Percentiles rank a stretch among this genome's conserved stretches.
These are phyloP conservation scores for Daldinia grandis DNA, from an alignment of 495 filamentous ascomycete species.

Conservation along the genomic window DNA sequence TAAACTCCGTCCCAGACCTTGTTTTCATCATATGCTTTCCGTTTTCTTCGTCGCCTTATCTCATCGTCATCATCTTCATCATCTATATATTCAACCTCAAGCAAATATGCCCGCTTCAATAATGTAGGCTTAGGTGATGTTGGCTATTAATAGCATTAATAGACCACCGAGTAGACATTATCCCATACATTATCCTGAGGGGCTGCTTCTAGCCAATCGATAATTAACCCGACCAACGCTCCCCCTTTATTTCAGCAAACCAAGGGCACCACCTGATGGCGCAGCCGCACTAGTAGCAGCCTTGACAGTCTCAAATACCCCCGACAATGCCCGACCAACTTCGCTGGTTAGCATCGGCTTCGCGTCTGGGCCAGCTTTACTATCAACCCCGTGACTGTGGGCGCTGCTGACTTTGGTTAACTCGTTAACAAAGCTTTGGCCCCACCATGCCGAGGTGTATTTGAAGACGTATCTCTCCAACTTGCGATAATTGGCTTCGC, in stretches of 20 bases:
- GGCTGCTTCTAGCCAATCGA: background rate
- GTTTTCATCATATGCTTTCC: slow-evolving; percentile 24
- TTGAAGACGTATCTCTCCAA: slow-evolving; percentile 85
- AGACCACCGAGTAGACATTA: background rate
- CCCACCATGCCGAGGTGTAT: slow-evolving; percentile 97
- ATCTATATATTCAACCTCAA: slow-evolving; percentile 4
- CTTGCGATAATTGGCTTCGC: slow-evolving; percentile 81
- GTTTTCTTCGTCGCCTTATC: background rate
- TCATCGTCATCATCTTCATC: slow-evolving; percentile 11
- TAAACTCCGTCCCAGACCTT: slow-evolving; percentile 28
- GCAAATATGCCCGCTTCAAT: slow-evolving; percentile 1
- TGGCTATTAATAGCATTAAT: background rate
- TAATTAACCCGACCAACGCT: background rate
- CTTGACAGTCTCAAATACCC: slow-evolving; percentile 46
- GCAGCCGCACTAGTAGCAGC: slow-evolving; percentile 44
- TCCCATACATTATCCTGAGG: background rate
- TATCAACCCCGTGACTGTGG: slow-evolving; percentile 41
- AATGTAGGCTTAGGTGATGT: background rate
- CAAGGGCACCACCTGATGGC: slow-evolving; percentile 37
- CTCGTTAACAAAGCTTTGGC: slow-evolving; percentile 90
- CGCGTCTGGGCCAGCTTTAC: slow-evolving; percentile 31
- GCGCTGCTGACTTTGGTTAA: slow-evolving; percentile 65
- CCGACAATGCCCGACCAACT: slow-evolving; percentile 39
- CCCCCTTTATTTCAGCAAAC: slow-evolving; percentile 32
- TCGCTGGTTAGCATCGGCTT: slow-evolving; percentile 37